Evolutionary conservation across 1,284 basidiomycete genomes (phyloP).

Genomic region (Macrocystidia cucumis): DNA sequence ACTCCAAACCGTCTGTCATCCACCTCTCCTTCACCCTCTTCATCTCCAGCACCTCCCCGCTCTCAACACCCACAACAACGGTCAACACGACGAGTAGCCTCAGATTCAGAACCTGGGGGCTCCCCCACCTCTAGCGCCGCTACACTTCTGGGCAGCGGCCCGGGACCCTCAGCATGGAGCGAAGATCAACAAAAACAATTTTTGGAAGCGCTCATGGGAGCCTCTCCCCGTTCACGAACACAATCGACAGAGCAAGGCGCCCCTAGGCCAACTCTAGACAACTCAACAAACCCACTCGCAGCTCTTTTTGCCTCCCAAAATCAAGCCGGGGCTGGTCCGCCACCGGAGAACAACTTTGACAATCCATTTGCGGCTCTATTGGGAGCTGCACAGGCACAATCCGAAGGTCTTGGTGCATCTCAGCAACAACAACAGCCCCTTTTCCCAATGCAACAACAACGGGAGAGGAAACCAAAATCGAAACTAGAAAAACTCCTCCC

Average conservation of each 20-base stretch:
- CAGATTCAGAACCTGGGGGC: slow-evolving; percentile 7
- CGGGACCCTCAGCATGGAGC: slow-evolving; percentile 53
- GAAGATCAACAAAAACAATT: slow-evolving; percentile 59
- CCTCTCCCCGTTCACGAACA: slow-evolving; percentile 12
- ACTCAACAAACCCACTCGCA: no score
- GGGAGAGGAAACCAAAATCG: slow-evolving; percentile 16
- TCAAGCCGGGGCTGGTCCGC: slow-evolving; percentile 11
- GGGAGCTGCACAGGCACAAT: no score
- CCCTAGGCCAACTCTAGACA: no score
- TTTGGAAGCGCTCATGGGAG: slow-evolving; percentile 49
- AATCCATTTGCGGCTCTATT: slow-evolving; percentile 33
- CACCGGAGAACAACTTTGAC: slow-evolving; percentile 17
- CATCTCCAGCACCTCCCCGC: slow-evolving; percentile 20
- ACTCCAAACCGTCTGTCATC: slow-evolving; percentile 19
- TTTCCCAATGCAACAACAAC: neutral
- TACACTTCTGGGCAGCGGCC: slow-evolving; percentile 13
- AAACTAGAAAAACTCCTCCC: slow-evolving; percentile 53
- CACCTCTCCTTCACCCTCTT: slow-evolving; percentile 22
- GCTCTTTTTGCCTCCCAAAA: neutral
- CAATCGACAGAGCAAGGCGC: no score
- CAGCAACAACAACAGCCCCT: slow-evolving; percentile 7
- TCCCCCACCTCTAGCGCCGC: slow-evolving; percentile 16
- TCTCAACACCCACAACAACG: slow-evolving; percentile 12
- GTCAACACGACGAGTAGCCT: no score
- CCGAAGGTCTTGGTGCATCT: no score